Base-by-base conservation (phyloP, 805 yeast genomes). In the Candida ascalaphidarum region DNA sequence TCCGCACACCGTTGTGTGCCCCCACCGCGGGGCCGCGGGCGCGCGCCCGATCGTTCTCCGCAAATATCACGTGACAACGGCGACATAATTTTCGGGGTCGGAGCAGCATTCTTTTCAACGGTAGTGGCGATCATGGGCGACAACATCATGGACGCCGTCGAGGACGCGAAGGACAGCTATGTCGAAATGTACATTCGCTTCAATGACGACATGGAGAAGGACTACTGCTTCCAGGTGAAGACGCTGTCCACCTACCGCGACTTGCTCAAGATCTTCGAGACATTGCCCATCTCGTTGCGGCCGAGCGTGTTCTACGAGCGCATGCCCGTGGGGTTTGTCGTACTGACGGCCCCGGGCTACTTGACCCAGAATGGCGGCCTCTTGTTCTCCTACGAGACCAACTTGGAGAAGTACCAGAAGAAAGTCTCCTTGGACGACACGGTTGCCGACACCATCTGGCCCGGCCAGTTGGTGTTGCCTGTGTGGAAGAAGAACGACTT, bases 401-500 rank as follows among this genome's bases (percentile, higher is more conserved):
- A 61, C 34, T 45, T 55, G 13, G 28, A 37, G 10, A 50, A 68
- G 46, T 67, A 63, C 51, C 47, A 66, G 26, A 61, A 58, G 31
- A 46, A 48, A 5, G 67, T 76, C 17, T 55, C 66, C n/a, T 59
- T 66, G 31, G 57, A 65, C 26, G 75, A 74, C 36, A 52, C 46
- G 24, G 62, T 86, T 31, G 55, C 65, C 30, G 78, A 79, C 17
- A 71, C 71, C 28, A 67, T 74, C 30, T 79, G 94, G 84, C 95
- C 95, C 11, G 95, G 95, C 21, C 96, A 89, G 61, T 69, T 92
- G 52, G 61, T 92, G 33, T 44, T 80, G 12, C 95, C 95, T 4
- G 52, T 64, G 15, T 84, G 94, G 86, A 57, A 62, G 35, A 57
- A 57, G 34, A 62, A 71, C 44, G 41, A 54, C 16, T 56, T 61